Evolutionary conservation across 805 yeast genomes (phyloP).

Genomic region (Pichia membranifaciens): DNA sequence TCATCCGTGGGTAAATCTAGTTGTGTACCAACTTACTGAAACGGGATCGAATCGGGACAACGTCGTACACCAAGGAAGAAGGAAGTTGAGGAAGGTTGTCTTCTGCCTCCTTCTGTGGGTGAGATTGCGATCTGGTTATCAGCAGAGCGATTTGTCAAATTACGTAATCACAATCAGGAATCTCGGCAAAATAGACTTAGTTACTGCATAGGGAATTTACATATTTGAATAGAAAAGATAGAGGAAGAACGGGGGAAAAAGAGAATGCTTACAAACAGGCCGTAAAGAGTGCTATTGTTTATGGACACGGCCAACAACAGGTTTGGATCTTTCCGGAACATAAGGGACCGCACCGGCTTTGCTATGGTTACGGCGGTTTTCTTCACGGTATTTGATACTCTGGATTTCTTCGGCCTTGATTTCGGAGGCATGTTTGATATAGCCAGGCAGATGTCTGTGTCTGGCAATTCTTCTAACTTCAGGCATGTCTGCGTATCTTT

Average conservation of each 20-base stretch:
- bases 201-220: too few species aligned
- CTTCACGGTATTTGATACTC: conserved; percentile 73
- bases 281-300: conserved; percentile 33
- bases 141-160: too few species aligned
- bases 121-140: too few species aligned
- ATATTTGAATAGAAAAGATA: too few species aligned
- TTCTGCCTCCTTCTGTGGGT: too few species aligned
- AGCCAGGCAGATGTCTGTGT: conserved; percentile 88
- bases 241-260: not conserved
- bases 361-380: conserved; percentile 74
- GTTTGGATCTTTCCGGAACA: conserved; percentile 76
- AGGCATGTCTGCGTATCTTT: conserved; percentile 92
- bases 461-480: conserved; percentile 84
- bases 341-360: conserved; percentile 55
- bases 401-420: conserved; percentile 71
- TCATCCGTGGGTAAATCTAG: not conserved
- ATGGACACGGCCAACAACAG: conserved; percentile 75
- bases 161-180: too few species aligned
- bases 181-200: not conserved
- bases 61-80: too few species aligned
- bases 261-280: too few species aligned
- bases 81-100: too few species aligned
- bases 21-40: not conserved
- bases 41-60: too few species aligned
- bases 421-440: conserved; percentile 83